Evolutionary conservation across 2,329 filamentous ascomycete species (phyloP), one percentile per base, ranked within the genome.

Genomic region (Colletotrichum paranaense): DNA sequence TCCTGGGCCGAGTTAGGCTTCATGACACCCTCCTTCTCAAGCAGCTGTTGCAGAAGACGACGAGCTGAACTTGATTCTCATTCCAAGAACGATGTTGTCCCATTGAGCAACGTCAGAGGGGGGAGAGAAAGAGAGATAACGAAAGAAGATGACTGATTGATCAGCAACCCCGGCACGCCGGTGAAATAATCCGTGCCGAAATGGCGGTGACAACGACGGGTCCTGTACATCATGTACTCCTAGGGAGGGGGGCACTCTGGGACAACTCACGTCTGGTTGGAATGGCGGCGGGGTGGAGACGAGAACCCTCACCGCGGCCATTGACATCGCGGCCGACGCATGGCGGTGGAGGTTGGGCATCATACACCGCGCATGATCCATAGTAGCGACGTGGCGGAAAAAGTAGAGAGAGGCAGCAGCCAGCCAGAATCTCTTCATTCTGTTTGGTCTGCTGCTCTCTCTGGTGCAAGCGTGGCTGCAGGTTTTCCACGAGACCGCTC

Each of bases 311-410:
- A 70, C 62, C 59, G 67, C 66, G 55, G 42, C 70, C 70, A 73
- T 73, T 73, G 32, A 64, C 60, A 60, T 60, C 66, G 68, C 30
- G 35, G 71, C 56, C 56, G 71, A 73, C 71, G 71, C 71, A 73
- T 73, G 71, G 71, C 71, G 67, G 71, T 73, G 71, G 71, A 73
- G 71, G 71, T 73, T 73, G 71, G 71, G 71, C 71, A 73, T 73
- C 71, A 66, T 59, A 73, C 60, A 70, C 67, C 67, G 60, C 71
- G 71, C 67, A 73, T 73, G 71, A 72, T 70, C 67, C 67, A 66
- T 73, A 38, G 49, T 56, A 62, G 67, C 71, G 71, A 73, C 67
- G 71, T 73, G 71, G 67, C 71, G 71, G 63, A 62, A 71, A 70
- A 38, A 65, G 65, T 22, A 64, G 60, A 53, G 52, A 42, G 22